Evolutionary conservation across 2,329 filamentous ascomycete genomes (phyloP).

Genomic region (Cladosporium oxysporum): DNA sequence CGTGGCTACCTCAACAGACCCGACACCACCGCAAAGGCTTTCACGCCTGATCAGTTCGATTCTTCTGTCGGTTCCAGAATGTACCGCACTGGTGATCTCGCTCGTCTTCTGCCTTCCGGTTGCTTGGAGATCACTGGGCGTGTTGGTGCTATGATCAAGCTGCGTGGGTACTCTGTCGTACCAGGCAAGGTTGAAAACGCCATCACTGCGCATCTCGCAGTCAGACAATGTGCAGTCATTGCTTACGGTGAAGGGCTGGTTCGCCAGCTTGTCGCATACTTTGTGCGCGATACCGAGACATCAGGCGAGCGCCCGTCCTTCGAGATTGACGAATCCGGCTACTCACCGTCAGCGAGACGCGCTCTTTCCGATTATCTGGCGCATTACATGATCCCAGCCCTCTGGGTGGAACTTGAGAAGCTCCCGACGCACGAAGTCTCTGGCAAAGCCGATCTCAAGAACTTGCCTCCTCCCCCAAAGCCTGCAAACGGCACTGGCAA

Average conservation of each 20-base stretch:
- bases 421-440: slow-evolving; percentile 77
- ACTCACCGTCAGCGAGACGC: slow-evolving; percentile 68
- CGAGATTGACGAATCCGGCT: slow-evolving; percentile 69
- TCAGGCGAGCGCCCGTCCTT: slow-evolving; percentile 60
- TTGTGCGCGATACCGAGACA: slow-evolving; percentile 67
- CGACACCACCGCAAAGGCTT: slow-evolving; percentile 73
- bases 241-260: slow-evolving; percentile 76
- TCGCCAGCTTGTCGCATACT: slow-evolving; percentile 73
- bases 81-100: slow-evolving; percentile 74
- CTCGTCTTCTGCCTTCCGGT: slow-evolving; percentile 66
- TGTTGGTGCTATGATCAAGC: slow-evolving; percentile 78
- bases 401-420: slow-evolving; percentile 73
- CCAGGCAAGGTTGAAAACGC: slow-evolving; percentile 75
- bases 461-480: slow-evolving; percentile 65
- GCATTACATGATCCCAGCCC: slow-evolving; percentile 78
- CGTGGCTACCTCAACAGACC: slow-evolving; percentile 78
- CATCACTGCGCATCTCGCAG: slow-evolving; percentile 68
- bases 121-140: slow-evolving; percentile 74
- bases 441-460: slow-evolving; percentile 74
- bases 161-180: slow-evolving; percentile 76
- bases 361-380: slow-evolving; percentile 67
- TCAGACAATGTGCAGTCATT: slow-evolving; percentile 70
- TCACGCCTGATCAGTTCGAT: slow-evolving; percentile 66
- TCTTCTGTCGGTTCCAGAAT: slow-evolving; percentile 59
- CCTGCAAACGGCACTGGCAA: slow-evolving; percentile 39